Percentiles rank a stretch among this genome's conserved stretches.
Conservation (phyloP, 345 rosid genomes). For the Viola odorata region DNA sequence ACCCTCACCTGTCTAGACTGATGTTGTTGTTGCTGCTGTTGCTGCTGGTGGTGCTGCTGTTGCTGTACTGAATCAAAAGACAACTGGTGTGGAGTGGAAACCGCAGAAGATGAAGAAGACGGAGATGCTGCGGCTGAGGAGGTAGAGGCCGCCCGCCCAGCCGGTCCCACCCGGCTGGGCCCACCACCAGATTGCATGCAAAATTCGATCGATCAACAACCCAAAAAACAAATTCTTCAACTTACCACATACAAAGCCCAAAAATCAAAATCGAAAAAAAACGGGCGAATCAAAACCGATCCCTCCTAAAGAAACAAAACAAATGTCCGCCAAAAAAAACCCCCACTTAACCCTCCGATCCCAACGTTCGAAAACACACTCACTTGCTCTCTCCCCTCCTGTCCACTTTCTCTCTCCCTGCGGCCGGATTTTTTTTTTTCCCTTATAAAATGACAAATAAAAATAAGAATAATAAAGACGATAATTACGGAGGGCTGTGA, state of each 20-base stretch:
- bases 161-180: conserved; percentile 62
- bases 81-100: conserved; percentile 49
- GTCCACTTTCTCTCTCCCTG: conserved; percentile 26
- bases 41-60: conserved; percentile 46
- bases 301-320: conserved; percentile 5
- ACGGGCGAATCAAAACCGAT: neutral
- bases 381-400: conserved; percentile 20
- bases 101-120: conserved; percentile 93
- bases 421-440: conserved; percentile 8
- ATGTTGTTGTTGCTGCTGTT: conserved; percentile 34
- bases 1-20: conserved; percentile 65
- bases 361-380: conserved; percentile 46
- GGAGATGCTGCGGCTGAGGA: conserved; percentile 87
- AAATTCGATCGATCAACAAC: conserved; percentile 17
- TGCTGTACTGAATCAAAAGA: conserved; percentile 62
- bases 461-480: conserved; percentile 17
- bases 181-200: conserved; percentile 91
- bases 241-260: conserved; percentile 3
- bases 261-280: conserved; percentile 10
- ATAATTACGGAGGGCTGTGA: conserved; percentile 35
- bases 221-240: neutral
- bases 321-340: conserved; percentile 17
- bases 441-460: neutral
- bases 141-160: conserved; percentile 78
- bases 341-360: conserved; percentile 42